Conservation (phyloP, 2,329 filamentous ascomycete species). For the Keithomyces neogunnii region DNA sequence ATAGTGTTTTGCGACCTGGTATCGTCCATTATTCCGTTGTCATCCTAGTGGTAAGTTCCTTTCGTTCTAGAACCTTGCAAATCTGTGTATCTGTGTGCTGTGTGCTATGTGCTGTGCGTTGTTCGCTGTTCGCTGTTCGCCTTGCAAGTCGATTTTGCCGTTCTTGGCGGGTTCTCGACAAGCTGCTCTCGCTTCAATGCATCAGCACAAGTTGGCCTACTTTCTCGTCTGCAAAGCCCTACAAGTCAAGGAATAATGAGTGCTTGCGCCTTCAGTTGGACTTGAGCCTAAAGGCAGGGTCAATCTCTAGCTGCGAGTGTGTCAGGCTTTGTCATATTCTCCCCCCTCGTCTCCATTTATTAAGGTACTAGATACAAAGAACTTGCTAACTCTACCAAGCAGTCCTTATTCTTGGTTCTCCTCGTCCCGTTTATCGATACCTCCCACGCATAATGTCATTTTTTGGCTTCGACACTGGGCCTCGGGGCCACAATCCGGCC, state of each 20-base stretch:
- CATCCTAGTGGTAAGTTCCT: slow-evolving; percentile 32
- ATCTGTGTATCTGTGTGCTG: neutral
- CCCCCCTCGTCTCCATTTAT: neutral
- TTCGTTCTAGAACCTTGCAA: neutral
- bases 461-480: slow-evolving; percentile 73
- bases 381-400: neutral
- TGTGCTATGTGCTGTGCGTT: no score
- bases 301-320: no score
- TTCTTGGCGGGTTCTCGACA: neutral
- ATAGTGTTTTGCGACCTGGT: slow-evolving; percentile 28
- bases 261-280: no score
- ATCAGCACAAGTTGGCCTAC: no score
- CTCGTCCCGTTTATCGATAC: neutral
- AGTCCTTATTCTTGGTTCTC: neutral
- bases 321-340: neutral
- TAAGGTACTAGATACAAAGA: neutral
- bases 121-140: no score
- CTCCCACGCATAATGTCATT: slow-evolving; percentile 61
- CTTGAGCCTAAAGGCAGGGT: no score
- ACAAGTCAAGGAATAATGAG: no score
- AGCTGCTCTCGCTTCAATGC: neutral
- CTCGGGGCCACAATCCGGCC: slow-evolving; percentile 51
- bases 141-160: neutral
- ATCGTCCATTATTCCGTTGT: slow-evolving; percentile 22
- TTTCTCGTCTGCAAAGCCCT: no score